Conservation (phyloP, 306 rosid species). For the Cicer yamashitae region DNA sequence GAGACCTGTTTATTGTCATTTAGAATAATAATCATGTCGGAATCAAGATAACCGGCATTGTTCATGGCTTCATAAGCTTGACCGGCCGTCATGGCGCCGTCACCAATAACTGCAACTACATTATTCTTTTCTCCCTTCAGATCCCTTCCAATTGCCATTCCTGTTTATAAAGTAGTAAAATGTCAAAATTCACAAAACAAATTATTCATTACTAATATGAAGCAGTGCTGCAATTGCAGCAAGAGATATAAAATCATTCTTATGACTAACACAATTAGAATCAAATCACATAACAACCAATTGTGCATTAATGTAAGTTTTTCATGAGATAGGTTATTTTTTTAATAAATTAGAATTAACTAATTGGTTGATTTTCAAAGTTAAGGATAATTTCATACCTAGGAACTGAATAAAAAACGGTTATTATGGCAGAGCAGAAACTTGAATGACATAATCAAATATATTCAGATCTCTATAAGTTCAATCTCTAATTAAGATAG, state of each 20-base stretch:
- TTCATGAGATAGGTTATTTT: background rate
- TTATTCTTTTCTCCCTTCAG: slow-evolving; percentile 71
- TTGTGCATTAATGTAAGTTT: too few species aligned
- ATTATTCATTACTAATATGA: background rate
- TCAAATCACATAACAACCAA: too few species aligned
- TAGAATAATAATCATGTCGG: slow-evolving; percentile 86
- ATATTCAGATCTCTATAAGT: background rate
- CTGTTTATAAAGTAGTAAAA: slow-evolving; percentile 52
- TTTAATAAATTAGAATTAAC: background rate
- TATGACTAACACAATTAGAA: too few species aligned
- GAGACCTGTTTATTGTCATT: slow-evolving; percentile 95
- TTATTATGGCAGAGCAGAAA: background rate
- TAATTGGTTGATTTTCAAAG: background rate
- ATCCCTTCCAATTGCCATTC: slow-evolving; percentile 96
- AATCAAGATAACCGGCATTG: slow-evolving; percentile 89
- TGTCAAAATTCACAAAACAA: slow-evolving; percentile 8
- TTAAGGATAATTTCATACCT: background rate
- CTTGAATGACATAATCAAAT: background rate
- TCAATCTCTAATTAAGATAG: background rate
- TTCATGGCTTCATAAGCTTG: slow-evolving; percentile 99
- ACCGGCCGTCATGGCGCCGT: slow-evolving; percentile 97
- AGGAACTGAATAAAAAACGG: background rate
- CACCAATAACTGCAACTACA: slow-evolving; percentile 81
- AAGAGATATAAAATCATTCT: too few species aligned
- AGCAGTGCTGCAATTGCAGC: background rate